Base-by-base conservation (phyloP, 148 eudicot species). In the Arctostaphylos glauca region DNA sequence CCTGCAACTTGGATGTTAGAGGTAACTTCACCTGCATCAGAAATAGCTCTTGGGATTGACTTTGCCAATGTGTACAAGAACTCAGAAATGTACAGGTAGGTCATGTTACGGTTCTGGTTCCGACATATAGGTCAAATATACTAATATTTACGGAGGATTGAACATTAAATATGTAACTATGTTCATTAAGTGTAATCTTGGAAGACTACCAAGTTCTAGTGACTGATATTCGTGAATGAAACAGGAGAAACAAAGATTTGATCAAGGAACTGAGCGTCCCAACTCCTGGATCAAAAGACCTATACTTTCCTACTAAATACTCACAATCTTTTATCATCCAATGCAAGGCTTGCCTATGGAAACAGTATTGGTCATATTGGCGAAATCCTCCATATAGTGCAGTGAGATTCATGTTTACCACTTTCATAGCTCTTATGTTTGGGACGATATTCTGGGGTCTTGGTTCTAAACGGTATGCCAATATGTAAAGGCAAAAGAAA, bases 1-100 rank as follows among this genome's bases (percentile, higher is more conserved):
- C 94, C 94, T 48, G 92, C 94, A 44, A 90, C 91, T 50, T 92
- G 94, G 94, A 92, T 92, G 93, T 74, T 92, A 66, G 93, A 92
- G 49, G 86, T 88, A 44, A 89, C 90, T 78, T 86, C 90, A 23
- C 31, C 83, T 54, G 84, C 88, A 80, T 85, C 81, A 76, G 94
- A 92, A 88, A 80, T 81, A 78, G 46, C 70, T 74, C 80, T 83
- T 14, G 91, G 88, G 46, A 82, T 86, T 21, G 76, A 87, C 81
- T 92, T 92, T 82, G 80, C 90, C 4, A 78, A 86, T 59, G 3
- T 86, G 41, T 91, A 91, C 88, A 87, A 77, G 49, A 84, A 81
- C 76, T 91, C 93, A 49, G 89, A 87, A 53, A 80, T 89, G 8
- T 83, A 89, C 87, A 84, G 81, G 93, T 88, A 73, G 4, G 23